phyloP scores from a whole-genome alignment of 108 stramenopile genomes.

The Skeletonema menzelii region DNA sequence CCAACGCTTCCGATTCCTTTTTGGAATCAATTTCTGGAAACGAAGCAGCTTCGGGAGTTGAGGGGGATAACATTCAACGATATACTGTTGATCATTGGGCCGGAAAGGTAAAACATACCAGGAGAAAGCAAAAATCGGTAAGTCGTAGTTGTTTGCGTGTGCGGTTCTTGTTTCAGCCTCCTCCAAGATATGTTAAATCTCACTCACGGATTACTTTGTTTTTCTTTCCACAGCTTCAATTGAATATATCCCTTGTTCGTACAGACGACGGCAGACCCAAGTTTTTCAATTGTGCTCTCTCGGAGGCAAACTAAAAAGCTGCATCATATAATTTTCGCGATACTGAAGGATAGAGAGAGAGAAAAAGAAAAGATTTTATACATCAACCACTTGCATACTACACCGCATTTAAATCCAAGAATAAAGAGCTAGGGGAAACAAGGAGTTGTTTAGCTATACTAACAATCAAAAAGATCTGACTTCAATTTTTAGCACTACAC shows the following conservation, averaged over 20 bases:
- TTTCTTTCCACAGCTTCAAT: slow-evolving; percentile 46
- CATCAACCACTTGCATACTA: neutral
- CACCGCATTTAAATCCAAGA: neutral
- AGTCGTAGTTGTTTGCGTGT: slow-evolving; percentile 3
- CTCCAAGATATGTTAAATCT: neutral
- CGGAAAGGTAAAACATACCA: slow-evolving; percentile 53
- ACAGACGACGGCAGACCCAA: slow-evolving; percentile 66
- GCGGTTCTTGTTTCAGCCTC: slow-evolving; percentile 1
- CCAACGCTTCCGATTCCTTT: slow-evolving; percentile 21
- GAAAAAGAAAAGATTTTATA: neutral
- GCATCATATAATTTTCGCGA: neutral
- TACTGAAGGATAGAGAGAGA: neutral
- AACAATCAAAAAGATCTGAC: neutral
- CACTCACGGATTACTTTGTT: no score
- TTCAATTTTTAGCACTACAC: neutral
- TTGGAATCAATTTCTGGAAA: slow-evolving; percentile 4
- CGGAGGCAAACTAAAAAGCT: slow-evolving; percentile 13
- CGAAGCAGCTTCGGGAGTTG: neutral
- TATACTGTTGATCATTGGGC: slow-evolving; percentile 58
- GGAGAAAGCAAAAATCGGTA: slow-evolving; percentile 48
- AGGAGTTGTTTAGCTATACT: neutral
- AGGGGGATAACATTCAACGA: slow-evolving; percentile 1
- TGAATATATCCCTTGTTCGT: slow-evolving; percentile 78
- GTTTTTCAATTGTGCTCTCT: slow-evolving; percentile 79
- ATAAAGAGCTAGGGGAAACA: neutral